Evolutionary conservation across 169 alveolate genomes (phyloP).

Genomic region (Cryptosporidium ubiquitum): DNA sequence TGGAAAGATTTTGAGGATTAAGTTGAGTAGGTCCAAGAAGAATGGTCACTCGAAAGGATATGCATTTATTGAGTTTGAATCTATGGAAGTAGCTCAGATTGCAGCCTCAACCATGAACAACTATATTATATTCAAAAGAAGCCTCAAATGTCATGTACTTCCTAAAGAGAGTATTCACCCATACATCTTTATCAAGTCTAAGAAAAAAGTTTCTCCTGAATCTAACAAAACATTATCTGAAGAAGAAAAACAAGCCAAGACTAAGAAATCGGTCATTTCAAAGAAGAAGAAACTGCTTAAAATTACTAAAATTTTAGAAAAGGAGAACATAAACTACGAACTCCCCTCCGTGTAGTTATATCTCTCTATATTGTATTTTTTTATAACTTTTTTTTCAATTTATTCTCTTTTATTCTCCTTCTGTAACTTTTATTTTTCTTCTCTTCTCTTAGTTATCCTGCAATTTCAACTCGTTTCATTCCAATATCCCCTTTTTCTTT

Average conservation of each 20-base stretch:
- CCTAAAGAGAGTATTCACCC: slow-evolving; percentile 77
- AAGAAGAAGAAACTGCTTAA: slow-evolving; percentile 40
- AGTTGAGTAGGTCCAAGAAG: slow-evolving; percentile 81
- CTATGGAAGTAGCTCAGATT: slow-evolving; percentile 84
- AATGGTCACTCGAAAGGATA: slow-evolving; percentile 88
- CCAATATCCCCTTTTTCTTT: background rate
- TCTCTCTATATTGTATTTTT: background rate
- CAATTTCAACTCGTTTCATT: background rate
- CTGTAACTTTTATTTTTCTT: background rate
- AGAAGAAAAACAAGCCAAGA: background rate
- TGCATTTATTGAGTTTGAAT: slow-evolving; percentile 87
- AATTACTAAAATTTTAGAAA: background rate
- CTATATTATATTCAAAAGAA: slow-evolving; percentile 83
- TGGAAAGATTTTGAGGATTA: slow-evolving; percentile 82
- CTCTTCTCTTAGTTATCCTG: background rate
- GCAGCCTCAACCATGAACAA: slow-evolving; percentile 90
- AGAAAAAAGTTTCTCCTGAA: background rate
- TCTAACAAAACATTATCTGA: background rate
- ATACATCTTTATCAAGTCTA: slow-evolving; percentile 79
- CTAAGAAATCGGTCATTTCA: background rate
- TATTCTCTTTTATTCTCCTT: background rate
- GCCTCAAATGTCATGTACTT: slow-evolving; percentile 79
- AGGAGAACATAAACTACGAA: slow-evolving; percentile 2
- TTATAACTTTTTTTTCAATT: background rate
- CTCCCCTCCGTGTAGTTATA: slow-evolving; percentile 12